Evolutionary conservation across 179 eudicot species (phyloP).

Genomic region (Monotropa hypopitys): DNA sequence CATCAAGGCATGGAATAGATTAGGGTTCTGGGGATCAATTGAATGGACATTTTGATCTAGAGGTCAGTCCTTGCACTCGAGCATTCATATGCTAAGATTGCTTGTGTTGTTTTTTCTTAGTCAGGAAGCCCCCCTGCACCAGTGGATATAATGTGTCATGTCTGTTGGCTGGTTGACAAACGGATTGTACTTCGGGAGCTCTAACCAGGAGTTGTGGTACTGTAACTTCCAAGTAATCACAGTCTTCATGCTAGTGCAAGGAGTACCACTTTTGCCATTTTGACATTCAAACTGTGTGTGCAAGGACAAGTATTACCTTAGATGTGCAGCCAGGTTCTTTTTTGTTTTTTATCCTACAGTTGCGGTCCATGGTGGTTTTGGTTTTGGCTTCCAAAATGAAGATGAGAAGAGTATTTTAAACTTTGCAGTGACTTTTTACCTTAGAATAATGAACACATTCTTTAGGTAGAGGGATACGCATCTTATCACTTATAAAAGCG

Average conservation of each 20-base stretch:
- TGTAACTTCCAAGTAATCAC: neutral
- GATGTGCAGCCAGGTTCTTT: neutral
- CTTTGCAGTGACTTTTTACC: too few relatives aligned
- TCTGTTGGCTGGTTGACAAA: neutral
- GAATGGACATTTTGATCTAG: neutral
- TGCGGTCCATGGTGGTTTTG: too few relatives aligned
- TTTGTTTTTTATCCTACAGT: neutral
- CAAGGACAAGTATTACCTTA: neutral
- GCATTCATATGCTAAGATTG: neutral
- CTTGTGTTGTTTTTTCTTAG: neutral
- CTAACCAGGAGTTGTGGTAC: neutral
- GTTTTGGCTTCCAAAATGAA: too few relatives aligned
- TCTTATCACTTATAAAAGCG: too few relatives aligned
- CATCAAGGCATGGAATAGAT: neutral
- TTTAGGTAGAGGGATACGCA: too few relatives aligned
- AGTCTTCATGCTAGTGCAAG: neutral
- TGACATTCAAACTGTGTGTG: neutral
- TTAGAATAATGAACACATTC: too few relatives aligned
- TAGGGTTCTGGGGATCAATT: neutral
- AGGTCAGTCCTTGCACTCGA: neutral
- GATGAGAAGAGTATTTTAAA: too few relatives aligned
- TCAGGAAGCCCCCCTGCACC: neutral
- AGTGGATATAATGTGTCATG: neutral
- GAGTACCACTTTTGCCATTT: neutral
- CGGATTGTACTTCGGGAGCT: neutral